A percentile compares a stretch with the other conserved stretches of the same genome.
Conservation (phyloP, 139 green algal species). For the Astrephomene gubernaculifera region DNA sequence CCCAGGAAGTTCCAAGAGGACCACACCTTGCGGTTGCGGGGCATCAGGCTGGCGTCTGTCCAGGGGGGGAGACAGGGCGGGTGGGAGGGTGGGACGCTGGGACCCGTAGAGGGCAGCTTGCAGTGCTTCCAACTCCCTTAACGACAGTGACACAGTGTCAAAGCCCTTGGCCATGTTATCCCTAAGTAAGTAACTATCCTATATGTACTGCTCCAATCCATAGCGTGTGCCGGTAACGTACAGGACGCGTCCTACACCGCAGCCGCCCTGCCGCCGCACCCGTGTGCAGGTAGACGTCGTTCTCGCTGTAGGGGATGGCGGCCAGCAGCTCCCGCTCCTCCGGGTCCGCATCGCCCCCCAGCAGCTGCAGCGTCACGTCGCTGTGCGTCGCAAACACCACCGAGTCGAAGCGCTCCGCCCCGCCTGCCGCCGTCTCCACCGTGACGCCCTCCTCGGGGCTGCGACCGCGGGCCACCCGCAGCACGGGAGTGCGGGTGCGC, state of each 20-base stretch:
- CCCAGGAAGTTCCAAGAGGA: slow-evolving; percentile 93
- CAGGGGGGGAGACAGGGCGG: too few relatives aligned
- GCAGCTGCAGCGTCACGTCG: slow-evolving; percentile 79
- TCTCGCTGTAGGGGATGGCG: slow-evolving; percentile 86
- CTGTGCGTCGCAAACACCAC: slow-evolving; percentile 91
- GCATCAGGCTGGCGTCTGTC: slow-evolving; percentile 84
- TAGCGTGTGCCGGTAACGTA: not conserved
- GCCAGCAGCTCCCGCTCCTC: slow-evolving; percentile 77
- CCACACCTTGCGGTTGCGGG: slow-evolving; percentile 76
- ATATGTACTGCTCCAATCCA: too few relatives aligned
- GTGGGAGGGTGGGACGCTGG: too few relatives aligned
- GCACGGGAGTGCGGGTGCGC: slow-evolving; percentile 64
- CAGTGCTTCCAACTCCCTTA: too few relatives aligned
- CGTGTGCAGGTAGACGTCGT: slow-evolving; percentile 92
- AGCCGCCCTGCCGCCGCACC: slow-evolving; percentile 16
- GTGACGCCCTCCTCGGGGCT: not conserved
- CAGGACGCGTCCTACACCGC: not conserved
- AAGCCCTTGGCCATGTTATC: too few relatives aligned
- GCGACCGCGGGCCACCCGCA: slow-evolving; percentile 48
- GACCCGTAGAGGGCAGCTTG: too few relatives aligned
- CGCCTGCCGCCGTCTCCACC: slow-evolving; percentile 53
- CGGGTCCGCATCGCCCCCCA: slow-evolving; percentile 66
- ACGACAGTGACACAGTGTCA: too few relatives aligned
- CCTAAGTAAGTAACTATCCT: too few relatives aligned
- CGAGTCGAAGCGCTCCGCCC: slow-evolving; percentile 74